Base-by-base conservation (phyloP, 179 eudicot genomes). In the Silene coronaria region DNA sequence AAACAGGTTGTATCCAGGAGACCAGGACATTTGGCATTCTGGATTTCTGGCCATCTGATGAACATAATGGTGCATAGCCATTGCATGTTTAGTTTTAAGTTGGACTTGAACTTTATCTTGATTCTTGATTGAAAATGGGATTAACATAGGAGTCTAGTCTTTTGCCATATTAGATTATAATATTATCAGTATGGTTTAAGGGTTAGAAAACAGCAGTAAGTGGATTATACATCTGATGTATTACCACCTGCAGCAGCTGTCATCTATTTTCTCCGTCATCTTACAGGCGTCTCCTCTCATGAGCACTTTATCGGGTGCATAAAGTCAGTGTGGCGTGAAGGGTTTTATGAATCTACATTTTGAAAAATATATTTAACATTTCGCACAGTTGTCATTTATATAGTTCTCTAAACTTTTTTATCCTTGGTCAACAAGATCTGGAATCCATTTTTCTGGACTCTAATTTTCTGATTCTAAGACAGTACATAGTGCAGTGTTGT, bases 41-140 rank as follows among this genome's bases (percentile, higher is more conserved):
- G n/a, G n/a, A n/a, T n/a, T n/a, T 32, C 59, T 63, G 26, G 58
- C 14, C 65, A 26, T 63, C 58, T 48, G 80, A 64, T 63, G 13
- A 59, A 53, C 65, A 77, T 16, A 30, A 62, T 71, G 70, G 57
- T 68, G 10, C 32, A 70, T 19, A 48, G 34, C 10, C 21, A 16
- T 14, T 70, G 73, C 17, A 21, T 23, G 32, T 46, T 48, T 12
- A 19, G 30, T 57, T 46, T 46, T 46, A 69, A 45, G 36, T 5
- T 46, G 59, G 21, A 14, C 60, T 46, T 48, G 38, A 48, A 53
- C 42, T 26, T 70, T 48, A 13, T 38, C 30, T 7, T 22, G 4
- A 68, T 68, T 38, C n/a, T 22, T 68, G 8, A 68, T 38, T n/a
- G 59, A 55, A 55, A 55, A 9, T 17, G 59, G 59, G 19, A 16